Evolutionary conservation across 306 rosid species (phyloP), one percentile per base, ranked within the genome.

Genomic region (Castanea crenata): DNA sequence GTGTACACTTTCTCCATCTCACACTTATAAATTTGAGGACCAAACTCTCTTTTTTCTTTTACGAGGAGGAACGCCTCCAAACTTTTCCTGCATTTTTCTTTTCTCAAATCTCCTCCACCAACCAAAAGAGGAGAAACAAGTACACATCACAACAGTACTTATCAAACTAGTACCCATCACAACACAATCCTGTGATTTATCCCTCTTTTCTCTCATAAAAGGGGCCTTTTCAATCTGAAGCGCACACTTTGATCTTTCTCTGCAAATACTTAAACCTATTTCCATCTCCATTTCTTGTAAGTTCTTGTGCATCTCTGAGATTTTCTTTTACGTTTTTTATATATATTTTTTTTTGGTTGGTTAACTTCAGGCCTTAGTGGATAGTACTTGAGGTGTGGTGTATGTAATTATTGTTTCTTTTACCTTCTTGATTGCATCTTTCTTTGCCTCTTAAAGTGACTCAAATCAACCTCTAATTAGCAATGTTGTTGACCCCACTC

Each of bases 401-500:
- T 55, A 56, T 32, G 20, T 55, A 56, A 44, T 55, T 34, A 12
- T 46, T 29, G 29, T 10, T 57, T 31, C 38, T 71, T 14, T 61
- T 41, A 31, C 59, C 56, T 23, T 67, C 65, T 55, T 18, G 15
- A 7, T 44, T 20, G 20, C 14, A 20, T 51, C 15, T 41, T 65
- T 44, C 10, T 69, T 14, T 49, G 46, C 68, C 35, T 35, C 20
- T 38, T 31, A 19, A 65, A 14, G 69, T 15, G 25, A 63, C 84
- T 73, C 31, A 58, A 29, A 69, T 71, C 73, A 15, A 4, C 62
- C 79, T 73, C 81, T 75, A 14, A 64, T 80, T 55, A 51, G 84
- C 85, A 88, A 87, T 89, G 91, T 55, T 75, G 52, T 77, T 87
- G 83, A 85, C 82, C 78, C 20, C 62, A 69, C 31, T 41, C 12